Conservation (phyloP, 805 yeast genomes). For the Candida germanica region DNA sequence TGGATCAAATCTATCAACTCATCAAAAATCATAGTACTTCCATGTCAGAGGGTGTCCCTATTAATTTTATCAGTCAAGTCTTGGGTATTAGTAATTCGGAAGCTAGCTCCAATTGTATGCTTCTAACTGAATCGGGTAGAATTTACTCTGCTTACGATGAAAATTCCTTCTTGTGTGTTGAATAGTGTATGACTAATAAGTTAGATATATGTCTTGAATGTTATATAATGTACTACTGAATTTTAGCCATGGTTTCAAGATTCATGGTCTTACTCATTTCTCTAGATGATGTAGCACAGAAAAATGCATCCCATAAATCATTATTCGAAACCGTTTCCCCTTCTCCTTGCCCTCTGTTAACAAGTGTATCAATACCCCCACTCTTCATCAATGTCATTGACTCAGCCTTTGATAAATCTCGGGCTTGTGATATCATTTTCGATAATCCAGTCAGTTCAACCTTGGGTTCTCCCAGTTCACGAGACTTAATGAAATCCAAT, state of each 20-base stretch:
- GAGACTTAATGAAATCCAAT: constrained; percentile 33
- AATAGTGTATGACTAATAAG: constrained; percentile 5
- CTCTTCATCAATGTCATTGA: constrained; percentile 52
- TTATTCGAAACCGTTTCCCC: constrained; percentile 59
- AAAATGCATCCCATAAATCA: constrained; percentile 65
- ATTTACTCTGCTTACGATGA: constrained; percentile 72
- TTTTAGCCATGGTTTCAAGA: constrained; percentile 11
- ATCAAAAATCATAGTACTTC: constrained; percentile 48
- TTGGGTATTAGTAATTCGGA: constrained; percentile 49
- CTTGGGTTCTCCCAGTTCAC: constrained; percentile 4
- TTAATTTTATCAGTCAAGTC: constrained; percentile 55
- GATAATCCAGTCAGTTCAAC: neutral
- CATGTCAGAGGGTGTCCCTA: constrained; percentile 78
- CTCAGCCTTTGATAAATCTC: constrained; percentile 40
- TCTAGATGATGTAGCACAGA: constrained; percentile 25
- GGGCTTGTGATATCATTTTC: constrained; percentile 4
- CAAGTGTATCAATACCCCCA: constrained; percentile 48
- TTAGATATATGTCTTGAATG: neutral
- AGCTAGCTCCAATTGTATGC: constrained; percentile 48
- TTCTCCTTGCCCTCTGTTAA: constrained; percentile 37
- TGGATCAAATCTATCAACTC: constrained; percentile 48
- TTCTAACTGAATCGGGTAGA: constrained; percentile 63
- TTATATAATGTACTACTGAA: neutral
- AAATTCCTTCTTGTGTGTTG: constrained; percentile 53
- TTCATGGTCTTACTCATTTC: constrained; percentile 16